These are phyloP conservation scores for Magnaporthiopsis rhizophila DNA, from an alignment of 2,329 filamentous ascomycete species.

Conservation along the genomic window DNA sequence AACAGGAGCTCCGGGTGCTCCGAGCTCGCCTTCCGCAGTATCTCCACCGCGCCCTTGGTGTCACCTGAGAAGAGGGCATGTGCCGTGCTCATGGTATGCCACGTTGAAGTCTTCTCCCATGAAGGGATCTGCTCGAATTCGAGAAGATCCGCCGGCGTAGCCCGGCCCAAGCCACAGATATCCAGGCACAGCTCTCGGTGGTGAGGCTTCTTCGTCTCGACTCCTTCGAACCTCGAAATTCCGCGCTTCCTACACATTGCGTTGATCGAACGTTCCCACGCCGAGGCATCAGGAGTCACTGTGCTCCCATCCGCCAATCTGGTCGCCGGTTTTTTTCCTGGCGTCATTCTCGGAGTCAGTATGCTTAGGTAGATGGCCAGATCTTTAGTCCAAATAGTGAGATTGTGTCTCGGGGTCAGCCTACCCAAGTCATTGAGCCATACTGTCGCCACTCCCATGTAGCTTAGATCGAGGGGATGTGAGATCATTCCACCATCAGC, in stretches of 20 bases:
- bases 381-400: slow-evolving; percentile 4
- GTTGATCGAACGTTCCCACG: slow-evolving; percentile 56
- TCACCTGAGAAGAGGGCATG: slow-evolving; percentile 68
- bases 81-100: slow-evolving; percentile 67
- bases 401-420: slow-evolving; percentile 13
- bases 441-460: slow-evolving; percentile 63
- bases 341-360: slow-evolving; percentile 12
- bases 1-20: slow-evolving; percentile 58
- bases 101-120: slow-evolving; percentile 42
- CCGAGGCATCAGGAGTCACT: slow-evolving; percentile 35
- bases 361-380: not conserved
- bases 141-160: slow-evolving; percentile 34
- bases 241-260: slow-evolving; percentile 55
- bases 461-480: slow-evolving; percentile 62
- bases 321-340: slow-evolving; percentile 39
- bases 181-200: slow-evolving; percentile 69
- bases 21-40: slow-evolving; percentile 60
- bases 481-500: slow-evolving; percentile 63
- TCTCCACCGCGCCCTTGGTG: slow-evolving; percentile 58
- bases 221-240: slow-evolving; percentile 32
- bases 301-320: slow-evolving; percentile 36
- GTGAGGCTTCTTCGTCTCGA: slow-evolving; percentile 47
- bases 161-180: slow-evolving; percentile 64
- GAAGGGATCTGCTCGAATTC: slow-evolving; percentile 34
- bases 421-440: slow-evolving; percentile 63